Evolutionary conservation across 768 basidiomycete species (phyloP).

Genomic region (Rossbeevera mucosa): DNA sequence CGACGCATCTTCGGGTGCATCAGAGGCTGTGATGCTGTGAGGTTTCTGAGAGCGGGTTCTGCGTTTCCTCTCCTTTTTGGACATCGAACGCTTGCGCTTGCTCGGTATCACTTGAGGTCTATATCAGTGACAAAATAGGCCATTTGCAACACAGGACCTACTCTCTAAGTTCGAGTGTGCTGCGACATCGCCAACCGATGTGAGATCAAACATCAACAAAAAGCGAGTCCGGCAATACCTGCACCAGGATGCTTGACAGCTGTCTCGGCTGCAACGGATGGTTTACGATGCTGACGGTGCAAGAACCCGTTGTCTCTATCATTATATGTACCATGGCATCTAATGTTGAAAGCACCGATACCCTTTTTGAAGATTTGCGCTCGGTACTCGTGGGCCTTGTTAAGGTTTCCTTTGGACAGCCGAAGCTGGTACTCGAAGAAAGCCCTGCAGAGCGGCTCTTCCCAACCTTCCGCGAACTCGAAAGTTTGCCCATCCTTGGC

Average conservation of each 20-base stretch:
- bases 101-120: not conserved
- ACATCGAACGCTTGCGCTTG: not conserved
- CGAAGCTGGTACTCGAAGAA: constrained; percentile 22
- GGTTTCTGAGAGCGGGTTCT: constrained; percentile 23
- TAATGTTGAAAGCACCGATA: constrained; percentile 4
- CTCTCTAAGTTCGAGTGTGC: not conserved
- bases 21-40: constrained; percentile 12
- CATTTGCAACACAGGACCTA: not conserved
- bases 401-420: not conserved
- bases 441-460: constrained; percentile 10
- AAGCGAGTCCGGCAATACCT: constrained; percentile 8
- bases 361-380: constrained; percentile 1
- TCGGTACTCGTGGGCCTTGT: not conserved
- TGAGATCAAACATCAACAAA: not conserved
- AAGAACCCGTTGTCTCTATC: not conserved
- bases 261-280: not conserved
- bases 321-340: not conserved
- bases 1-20: constrained; percentile 21
- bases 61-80: constrained; percentile 16
- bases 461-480: constrained; percentile 4
- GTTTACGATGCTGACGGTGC: not conserved
- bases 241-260: not conserved
- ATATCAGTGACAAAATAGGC: not conserved
- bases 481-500: not conserved
- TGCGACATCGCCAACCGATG: not conserved